These are phyloP conservation scores for Apodospora peruviana DNA, from an alignment of 495 filamentous ascomycete genomes.

Conservation along the genomic window DNA sequence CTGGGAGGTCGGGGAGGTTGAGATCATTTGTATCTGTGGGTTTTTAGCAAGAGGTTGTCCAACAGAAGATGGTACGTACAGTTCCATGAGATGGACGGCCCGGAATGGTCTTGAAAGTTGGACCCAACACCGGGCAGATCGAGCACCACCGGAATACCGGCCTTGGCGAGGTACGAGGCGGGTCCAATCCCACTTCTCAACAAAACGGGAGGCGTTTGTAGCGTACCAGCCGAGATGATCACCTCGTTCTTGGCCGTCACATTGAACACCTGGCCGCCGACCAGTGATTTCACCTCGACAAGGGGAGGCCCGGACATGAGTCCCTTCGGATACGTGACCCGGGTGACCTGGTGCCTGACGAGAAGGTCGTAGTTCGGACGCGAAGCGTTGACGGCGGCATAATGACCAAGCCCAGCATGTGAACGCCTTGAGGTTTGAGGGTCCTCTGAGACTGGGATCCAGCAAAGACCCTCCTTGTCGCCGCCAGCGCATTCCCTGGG, in stretches of 20 bases:
- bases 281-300: constrained; percentile 13
- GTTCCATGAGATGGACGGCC: constrained; percentile 1
- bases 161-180: neutral
- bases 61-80: neutral
- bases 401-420: constrained; percentile 33
- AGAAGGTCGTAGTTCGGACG: constrained; percentile 33
- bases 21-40: neutral
- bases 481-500: constrained; percentile 16
- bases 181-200: constrained; percentile 10
- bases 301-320: constrained; percentile 8
- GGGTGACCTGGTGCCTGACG: constrained; percentile 18
- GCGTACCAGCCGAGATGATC: constrained; percentile 9
- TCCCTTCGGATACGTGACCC: constrained; percentile 9
- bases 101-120: constrained; percentile 10
- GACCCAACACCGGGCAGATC: constrained; percentile 11
- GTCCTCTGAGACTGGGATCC: constrained; percentile 19
- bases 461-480: constrained; percentile 21
- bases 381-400: constrained; percentile 19
- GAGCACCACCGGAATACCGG: constrained; percentile 3
- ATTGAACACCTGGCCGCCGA: constrained; percentile 4
- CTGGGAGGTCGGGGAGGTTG: neutral
- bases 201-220: constrained; percentile 10
- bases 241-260: constrained; percentile 13
- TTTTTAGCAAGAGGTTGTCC: neutral
- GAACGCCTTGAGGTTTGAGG: constrained; percentile 29